A percentile compares a stretch with the other conserved stretches of the same genome.
phyloP scores from a whole-genome alignment of 2,329 filamentous ascomycete genomes.

The Davidsoniella virescens region DNA sequence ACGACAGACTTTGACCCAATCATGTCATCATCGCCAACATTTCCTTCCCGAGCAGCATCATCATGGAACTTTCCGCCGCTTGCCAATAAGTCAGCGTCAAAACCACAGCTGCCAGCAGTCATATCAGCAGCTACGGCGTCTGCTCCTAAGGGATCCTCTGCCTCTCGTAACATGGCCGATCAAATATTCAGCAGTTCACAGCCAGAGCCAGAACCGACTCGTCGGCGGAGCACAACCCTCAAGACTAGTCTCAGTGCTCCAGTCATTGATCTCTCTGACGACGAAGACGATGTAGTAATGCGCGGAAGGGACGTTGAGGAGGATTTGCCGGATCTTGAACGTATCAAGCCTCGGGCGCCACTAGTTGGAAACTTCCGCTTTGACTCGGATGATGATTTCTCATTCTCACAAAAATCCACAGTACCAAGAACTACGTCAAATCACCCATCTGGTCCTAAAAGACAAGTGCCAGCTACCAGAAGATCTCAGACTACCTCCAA shows the following conservation, averaged over 20 bases:
- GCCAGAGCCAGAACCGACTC: not conserved
- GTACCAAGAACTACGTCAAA: not conserved
- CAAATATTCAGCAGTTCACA: constrained; percentile 5
- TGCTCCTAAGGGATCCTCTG: not conserved
- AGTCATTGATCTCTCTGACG: not conserved
- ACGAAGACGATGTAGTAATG: no score
- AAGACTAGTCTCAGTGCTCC: constrained; percentile 1
- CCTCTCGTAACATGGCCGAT: not conserved
- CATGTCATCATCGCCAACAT: not conserved
- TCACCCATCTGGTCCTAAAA: not conserved
- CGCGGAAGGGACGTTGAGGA: no score
- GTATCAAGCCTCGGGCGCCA: no score
- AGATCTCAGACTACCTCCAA: not conserved
- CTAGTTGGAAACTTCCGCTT: not conserved
- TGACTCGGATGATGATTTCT: not conserved
- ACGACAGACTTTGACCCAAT: constrained; percentile 1
- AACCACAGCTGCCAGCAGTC: no score
- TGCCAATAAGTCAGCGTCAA: no score
- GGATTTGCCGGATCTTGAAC: no score
- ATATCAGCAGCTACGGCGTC: not conserved
- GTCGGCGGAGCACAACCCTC: not conserved
- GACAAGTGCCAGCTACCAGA: not conserved
- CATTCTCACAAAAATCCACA: not conserved
- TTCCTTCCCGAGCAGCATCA: no score
- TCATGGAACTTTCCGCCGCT: not conserved